phyloP scores from a whole-genome alignment of 768 basidiomycete genomes.

The Mycena galericulata region DNA sequence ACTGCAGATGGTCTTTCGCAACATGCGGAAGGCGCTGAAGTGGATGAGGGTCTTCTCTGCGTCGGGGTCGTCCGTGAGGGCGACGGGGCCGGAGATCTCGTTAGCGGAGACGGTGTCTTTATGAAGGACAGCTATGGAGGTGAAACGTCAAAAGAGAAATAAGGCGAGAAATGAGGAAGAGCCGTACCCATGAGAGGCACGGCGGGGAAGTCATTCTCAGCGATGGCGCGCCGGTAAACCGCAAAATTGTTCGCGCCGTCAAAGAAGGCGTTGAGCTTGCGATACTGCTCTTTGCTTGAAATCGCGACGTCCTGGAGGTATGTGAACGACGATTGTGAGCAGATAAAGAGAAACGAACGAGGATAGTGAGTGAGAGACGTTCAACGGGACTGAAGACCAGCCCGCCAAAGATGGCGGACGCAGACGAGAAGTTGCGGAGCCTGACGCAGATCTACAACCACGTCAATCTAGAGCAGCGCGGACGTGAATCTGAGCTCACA shows the following conservation, averaged over 20 bases:
- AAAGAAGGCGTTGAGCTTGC: slow-evolving; percentile 47
- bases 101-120: slow-evolving; percentile 44
- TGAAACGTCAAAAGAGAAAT: not conserved
- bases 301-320: slow-evolving; percentile 36
- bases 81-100: slow-evolving; percentile 34
- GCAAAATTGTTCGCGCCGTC: slow-evolving; percentile 40
- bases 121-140: slow-evolving; percentile 42
- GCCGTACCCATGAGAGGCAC: slow-evolving; percentile 50
- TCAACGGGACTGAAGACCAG: slow-evolving; percentile 54
- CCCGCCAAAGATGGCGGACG: slow-evolving; percentile 55
- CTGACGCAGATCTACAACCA: slow-evolving; percentile 55
- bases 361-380: slow-evolving; percentile 49
- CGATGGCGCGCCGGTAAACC: slow-evolving; percentile 43
- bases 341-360: slow-evolving; percentile 41
- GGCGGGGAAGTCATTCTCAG: slow-evolving; percentile 39
- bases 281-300: slow-evolving; percentile 45
- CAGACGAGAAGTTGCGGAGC: slow-evolving; percentile 59
- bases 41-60: slow-evolving; percentile 47
- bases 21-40: slow-evolving; percentile 50
- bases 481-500: slow-evolving; percentile 45
- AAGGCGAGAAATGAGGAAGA: not conserved
- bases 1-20: slow-evolving; percentile 57
- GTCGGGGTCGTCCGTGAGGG: slow-evolving; percentile 27
- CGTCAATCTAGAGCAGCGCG: slow-evolving; percentile 15
- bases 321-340: not conserved